Conservation (phyloP, 306 rosid genomes). For the Cucurbita maxima region DNA sequence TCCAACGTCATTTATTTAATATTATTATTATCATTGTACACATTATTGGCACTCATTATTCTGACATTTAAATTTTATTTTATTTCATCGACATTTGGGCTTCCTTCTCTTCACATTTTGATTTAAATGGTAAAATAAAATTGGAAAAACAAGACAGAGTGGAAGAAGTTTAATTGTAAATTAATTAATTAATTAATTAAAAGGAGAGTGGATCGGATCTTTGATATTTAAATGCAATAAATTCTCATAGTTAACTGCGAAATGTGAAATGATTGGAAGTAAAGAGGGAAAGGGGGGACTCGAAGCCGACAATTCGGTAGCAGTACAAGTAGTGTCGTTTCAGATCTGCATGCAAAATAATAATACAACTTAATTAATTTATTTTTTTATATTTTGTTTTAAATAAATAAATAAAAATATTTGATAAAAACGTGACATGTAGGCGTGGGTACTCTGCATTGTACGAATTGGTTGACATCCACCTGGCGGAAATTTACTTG, state of each 20-base stretch:
- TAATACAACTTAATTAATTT: neutral
- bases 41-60: conserved; percentile 1
- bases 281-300: neutral
- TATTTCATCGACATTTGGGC: neutral
- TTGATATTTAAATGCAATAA: neutral
- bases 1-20: neutral
- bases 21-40: neutral
- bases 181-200: neutral
- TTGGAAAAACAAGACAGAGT: neutral
- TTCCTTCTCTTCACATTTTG: neutral
- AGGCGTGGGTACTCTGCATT: conserved; percentile 21
- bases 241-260: neutral
- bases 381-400: neutral
- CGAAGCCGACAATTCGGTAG: conserved; percentile 15
- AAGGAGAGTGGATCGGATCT: neutral
- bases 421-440: neutral
- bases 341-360: conserved; percentile 9
- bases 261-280: neutral
- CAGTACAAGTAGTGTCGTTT: conserved; percentile 11
- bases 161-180: neutral
- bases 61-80: neutral
- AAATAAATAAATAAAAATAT: neutral
- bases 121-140: neutral
- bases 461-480: conserved; percentile 15
- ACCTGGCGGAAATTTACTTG: neutral